Evolutionary conservation across 164 flowering plant species (phyloP), one percentile per base, ranked within the genome.

Genomic region (Annona squamosa): DNA sequence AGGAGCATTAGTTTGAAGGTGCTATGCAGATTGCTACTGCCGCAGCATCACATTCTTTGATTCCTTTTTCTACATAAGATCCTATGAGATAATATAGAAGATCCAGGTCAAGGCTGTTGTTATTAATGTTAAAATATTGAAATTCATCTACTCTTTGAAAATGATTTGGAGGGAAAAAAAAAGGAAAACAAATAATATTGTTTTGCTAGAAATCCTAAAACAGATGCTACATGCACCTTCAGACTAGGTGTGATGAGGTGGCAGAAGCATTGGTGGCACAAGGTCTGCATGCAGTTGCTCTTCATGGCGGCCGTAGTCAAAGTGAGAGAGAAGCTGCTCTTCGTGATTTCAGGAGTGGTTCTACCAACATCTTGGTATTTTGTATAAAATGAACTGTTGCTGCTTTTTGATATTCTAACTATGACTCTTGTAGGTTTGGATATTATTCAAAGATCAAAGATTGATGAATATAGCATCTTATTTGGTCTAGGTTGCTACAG

Each of bases 281-380:
- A 81, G 91, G 91, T 66, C 71, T 88, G 72, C 82, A 76, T 76
- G 91, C 91, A 44, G 89, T 84, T 82, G 84, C 88, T 77, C 88
- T 88, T 78, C 91, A 88, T 84, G 91, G 91, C 67, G 91, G 91
- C 42, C 88, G 91, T 26, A 88, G 85, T 76, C 91, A 88, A 81
- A 82, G 76, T 76, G 91, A 88, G 81, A 82, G 91, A 79, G 91
- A 88, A 76, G 83, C 86, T 59, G 91, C 91, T 5, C 84, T 88
- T 37, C 82, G 81, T 70, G 84, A 85, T 77, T 88, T 88, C 77
- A 82, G 91, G 71, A 84, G 74, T 79, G 87, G 89, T 43, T 76
- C 89, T 46, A 84, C 84, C 4, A 82, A 79, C 75, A 86, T 88
- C 64, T 81, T 88, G 88, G 91, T 88, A 86, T n/a, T 52, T 52